Base-by-base conservation (phyloP, 352 stramenopile genomes). In the Phytophthora cactorum region DNA sequence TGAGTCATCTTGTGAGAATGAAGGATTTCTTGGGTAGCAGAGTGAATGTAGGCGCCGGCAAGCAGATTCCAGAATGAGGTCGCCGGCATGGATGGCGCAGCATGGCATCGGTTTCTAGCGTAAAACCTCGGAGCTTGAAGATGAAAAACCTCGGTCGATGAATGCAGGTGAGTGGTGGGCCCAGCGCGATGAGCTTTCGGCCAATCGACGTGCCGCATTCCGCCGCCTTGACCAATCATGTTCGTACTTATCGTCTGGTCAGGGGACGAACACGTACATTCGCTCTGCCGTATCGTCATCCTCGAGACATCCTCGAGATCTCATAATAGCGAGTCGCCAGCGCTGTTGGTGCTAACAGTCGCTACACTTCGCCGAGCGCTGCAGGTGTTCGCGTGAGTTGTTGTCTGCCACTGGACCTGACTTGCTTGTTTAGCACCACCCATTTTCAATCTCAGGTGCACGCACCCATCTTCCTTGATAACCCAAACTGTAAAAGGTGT, bases 41-140 rank as follows among this genome's bases (percentile, higher is more conserved):
- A 63, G 31, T 47, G 51, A 66, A 46, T 63, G 58, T 65, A 34
- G 29, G 44, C 46, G 32, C 25, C 52, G 38, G 61, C 46, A 74
- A 81, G 78, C 59, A 76, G 78, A 85, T 88, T 86, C 66, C 68
- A 86, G 72, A 89, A 82, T 89, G 81, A 22, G 22, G 43, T 12
- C 4, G n/a, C 15, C 11, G 28, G 49, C 29, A 55, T 50, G 54
- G 41, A 43, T 43, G 58, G 41, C 27, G 52, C 27, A 15, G 8
- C 28, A 29, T 50, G 47, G 9, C 17, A 38, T 38, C 43, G 59
- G 41, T 61, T 68, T 69, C 53, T 10, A 17, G 28, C 14, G 5
- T 51, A 77, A 77, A 79, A 79, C 72, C 72, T 79, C 57, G 63
- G 22, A 32, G 41, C 25, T 52, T 59, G 45, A 60, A 49, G 36